A percentile compares a stretch with the other conserved stretches of the same genome.
Evolutionary conservation across 73 alveolate species (phyloP).

Genomic region (Blepharisma stoltei): DNA sequence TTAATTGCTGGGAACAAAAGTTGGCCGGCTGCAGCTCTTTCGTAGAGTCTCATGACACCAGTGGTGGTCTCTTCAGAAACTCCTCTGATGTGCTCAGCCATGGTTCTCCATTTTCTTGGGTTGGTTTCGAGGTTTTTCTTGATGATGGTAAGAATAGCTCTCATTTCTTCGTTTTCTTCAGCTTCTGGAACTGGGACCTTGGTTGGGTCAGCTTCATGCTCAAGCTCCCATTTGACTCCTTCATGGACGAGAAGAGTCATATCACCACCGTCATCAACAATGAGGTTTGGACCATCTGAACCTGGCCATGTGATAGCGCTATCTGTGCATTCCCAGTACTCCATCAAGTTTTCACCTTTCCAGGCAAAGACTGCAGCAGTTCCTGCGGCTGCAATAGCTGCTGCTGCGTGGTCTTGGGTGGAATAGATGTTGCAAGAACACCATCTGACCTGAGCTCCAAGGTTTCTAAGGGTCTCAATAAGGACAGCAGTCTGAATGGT

Average conservation of each 20-base stretch:
- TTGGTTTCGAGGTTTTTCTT: constrained; percentile 71
- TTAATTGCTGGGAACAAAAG: constrained; percentile 90
- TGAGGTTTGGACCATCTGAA: constrained; percentile 84
- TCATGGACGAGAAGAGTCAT: constrained; percentile 92
- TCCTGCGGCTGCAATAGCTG: constrained; percentile 88
- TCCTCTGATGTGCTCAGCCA: constrained; percentile 80
- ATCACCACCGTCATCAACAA: constrained; percentile 98
- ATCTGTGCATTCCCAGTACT: constrained; percentile 96
- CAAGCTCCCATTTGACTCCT: constrained; percentile 88
- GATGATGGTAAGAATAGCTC: constrained; percentile 71
- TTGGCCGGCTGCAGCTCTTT: constrained; percentile 79
- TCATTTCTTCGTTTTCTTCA: constrained; percentile 59
- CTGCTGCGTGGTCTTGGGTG: constrained; percentile 97
- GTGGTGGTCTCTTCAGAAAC: constrained; percentile 98
- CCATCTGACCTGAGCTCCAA: constrained; percentile 96
- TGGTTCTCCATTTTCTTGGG: constrained; percentile 83
- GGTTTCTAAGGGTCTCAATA: constrained; percentile 83
- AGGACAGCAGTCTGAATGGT: constrained; percentile 95
- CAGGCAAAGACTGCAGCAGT: constrained; percentile 93
- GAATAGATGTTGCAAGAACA: constrained; percentile 93
- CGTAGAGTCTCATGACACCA: constrained; percentile 90
- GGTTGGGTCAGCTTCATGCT: constrained; percentile 46
- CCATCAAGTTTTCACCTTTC: constrained; percentile 90
- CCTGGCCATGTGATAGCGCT: constrained; percentile 88
- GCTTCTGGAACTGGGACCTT: constrained; percentile 58